Evolutionary conservation across 345 rosid genomes (phyloP).

Genomic region (Pistacia vera): DNA sequence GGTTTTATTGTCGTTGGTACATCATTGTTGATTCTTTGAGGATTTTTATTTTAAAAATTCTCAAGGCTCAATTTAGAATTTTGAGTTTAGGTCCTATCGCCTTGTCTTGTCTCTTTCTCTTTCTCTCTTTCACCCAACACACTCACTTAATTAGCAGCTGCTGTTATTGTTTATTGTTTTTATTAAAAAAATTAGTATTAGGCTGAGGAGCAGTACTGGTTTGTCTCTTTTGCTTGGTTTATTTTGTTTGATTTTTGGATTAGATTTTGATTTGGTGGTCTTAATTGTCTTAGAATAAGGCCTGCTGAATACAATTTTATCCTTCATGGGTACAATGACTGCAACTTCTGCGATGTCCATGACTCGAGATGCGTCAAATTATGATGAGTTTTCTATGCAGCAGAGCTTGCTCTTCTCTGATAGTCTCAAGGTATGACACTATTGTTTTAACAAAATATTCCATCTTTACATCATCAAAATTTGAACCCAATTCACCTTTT

Average conservation of each 20-base stretch:
- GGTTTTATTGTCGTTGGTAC: not conserved
- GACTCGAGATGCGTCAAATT: slow-evolving; percentile 64
- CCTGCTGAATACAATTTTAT: not conserved
- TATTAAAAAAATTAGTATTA: not conserved
- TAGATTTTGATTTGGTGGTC: slow-evolving; percentile 25
- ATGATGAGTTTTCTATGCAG: slow-evolving; percentile 80
- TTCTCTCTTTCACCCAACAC: not conserved
- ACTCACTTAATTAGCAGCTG: not conserved
- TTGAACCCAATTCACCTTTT: slow-evolving; percentile 2
- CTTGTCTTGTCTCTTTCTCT: not conserved
- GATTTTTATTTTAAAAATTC: not conserved
- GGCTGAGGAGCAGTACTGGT: slow-evolving; percentile 2
- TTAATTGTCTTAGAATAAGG: slow-evolving; percentile 27
- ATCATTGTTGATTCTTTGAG: slow-evolving; percentile 5
- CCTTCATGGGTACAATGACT: slow-evolving; percentile 50
- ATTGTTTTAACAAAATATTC: not conserved
- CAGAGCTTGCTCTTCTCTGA: slow-evolving; percentile 85
- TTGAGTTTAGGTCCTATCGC: slow-evolving; percentile 3
- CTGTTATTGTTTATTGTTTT: slow-evolving; percentile 8
- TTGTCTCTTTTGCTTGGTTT: not conserved
- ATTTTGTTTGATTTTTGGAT: not conserved
- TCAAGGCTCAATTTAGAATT: slow-evolving; percentile 2
- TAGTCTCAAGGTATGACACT: slow-evolving; percentile 66
- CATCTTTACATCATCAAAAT: not conserved
- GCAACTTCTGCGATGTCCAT: slow-evolving; percentile 50